Conservation (phyloP, 116 monocot species). For the Cymodocea nodosa region DNA sequence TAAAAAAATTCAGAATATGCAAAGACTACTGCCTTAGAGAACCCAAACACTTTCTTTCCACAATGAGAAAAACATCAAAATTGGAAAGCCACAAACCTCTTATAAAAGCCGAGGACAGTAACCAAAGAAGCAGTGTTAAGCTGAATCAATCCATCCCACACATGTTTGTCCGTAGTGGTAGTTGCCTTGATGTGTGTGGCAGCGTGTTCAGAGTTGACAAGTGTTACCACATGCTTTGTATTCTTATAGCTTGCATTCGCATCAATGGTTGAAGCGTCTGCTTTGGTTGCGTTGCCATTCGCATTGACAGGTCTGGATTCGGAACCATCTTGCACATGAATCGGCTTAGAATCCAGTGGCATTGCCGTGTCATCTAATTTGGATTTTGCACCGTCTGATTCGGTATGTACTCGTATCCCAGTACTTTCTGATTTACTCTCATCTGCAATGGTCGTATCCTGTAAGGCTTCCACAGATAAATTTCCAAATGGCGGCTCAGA, state of each 20-base stretch:
- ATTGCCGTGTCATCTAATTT: too few species aligned
- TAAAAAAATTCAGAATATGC: too few species aligned
- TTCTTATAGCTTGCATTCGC: constrained; percentile 3
- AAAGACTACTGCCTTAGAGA: too few species aligned
- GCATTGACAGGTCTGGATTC: neutral
- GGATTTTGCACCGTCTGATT: constrained; percentile 1
- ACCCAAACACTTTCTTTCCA: neutral
- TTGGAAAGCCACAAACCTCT: constrained; percentile 44
- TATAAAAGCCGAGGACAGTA: constrained; percentile 54
- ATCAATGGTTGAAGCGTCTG: neutral
- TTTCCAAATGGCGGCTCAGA: constrained; percentile 77
- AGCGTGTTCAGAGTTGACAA: constrained; percentile 12
- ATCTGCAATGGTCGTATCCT: constrained; percentile 8
- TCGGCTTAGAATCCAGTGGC: constrained; percentile 1
- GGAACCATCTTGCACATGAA: neutral
- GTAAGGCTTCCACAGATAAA: constrained; percentile 17
- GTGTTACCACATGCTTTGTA: constrained; percentile 1
- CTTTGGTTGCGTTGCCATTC: neutral
- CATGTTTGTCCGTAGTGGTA: constrained; percentile 14
- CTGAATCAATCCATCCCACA: constrained; percentile 87
- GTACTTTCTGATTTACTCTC: constrained; percentile 12
- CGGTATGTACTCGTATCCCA: constrained; percentile 14
- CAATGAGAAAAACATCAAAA: neutral
- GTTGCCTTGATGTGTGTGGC: constrained; percentile 8
- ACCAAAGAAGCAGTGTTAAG: constrained; percentile 56